Percentiles rank a stretch among this genome's conserved stretches.
Evolutionary conservation across 2,329 filamentous ascomycete species (phyloP).

Genomic region (Trichophaea hybrida): DNA sequence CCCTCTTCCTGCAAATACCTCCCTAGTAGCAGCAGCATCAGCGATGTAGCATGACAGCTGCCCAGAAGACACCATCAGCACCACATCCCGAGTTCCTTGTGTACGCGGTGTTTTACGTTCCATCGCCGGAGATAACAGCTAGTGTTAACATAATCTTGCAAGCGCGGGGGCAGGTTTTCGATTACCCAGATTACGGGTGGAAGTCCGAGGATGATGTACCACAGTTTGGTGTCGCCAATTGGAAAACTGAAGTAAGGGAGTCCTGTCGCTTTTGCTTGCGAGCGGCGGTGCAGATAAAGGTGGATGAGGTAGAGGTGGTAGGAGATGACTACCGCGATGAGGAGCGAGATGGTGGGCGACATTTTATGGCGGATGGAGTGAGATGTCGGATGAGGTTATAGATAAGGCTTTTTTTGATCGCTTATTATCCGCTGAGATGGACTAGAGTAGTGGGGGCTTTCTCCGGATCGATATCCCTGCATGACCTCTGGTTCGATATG

Average conservation of each 20-base stretch:
- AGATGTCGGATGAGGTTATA: background rate
- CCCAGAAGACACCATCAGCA: background rate
- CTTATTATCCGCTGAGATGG: too few relatives aligned
- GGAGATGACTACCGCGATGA: background rate
- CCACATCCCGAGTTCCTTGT: background rate
- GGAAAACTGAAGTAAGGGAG: background rate
- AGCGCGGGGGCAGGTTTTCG: background rate
- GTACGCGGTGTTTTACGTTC: background rate
- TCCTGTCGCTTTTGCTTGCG: background rate
- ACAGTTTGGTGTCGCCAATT: background rate
- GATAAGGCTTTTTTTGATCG: too few relatives aligned
- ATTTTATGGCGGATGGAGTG: background rate
- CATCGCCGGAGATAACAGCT: background rate
- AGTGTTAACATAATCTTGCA: background rate
- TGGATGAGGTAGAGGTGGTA: constrained; percentile 1
- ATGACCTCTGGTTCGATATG: too few relatives aligned
- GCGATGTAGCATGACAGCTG: background rate
- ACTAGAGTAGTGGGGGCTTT: too few relatives aligned
- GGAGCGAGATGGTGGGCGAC: background rate
- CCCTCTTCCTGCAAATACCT: background rate
- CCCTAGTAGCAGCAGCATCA: background rate
- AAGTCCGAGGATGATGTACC: background rate
- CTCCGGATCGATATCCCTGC: too few relatives aligned
- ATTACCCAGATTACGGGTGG: background rate
- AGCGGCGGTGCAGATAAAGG: constrained; percentile 1